Base-by-base conservation (phyloP, 768 basidiomycete genomes). In the Amanita rubescens region DNA sequence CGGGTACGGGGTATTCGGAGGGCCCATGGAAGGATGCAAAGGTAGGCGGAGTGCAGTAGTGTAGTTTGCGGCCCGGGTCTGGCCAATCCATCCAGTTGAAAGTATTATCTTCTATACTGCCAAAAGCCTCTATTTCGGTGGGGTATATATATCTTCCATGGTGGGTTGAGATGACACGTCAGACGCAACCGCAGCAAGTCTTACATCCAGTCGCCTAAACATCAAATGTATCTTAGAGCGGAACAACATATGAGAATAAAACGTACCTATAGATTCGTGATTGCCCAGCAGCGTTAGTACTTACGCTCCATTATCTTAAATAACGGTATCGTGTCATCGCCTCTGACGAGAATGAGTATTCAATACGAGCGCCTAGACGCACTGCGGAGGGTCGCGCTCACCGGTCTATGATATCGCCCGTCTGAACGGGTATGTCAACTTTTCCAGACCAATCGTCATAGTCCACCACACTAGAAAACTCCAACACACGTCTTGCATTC, bases 391-490 rank as follows among this genome's bases (percentile, higher is more conserved):
- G 46, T 33, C 55, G 7, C 15, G 63, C 75, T 41, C 56, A 87
- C 92, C 94, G 73, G 69, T 96, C 94, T 51, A 97, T 89, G 30
- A 96, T 94, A 68, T 97, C 94, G 2, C 94, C 94, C 0, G 94
- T 96, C 72, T 98, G 95, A 15, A 96, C 93, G 54, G 97, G 84
- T 43, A 86, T 82, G 63, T 93, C 88, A 1, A 86, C 79, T 25
- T 86, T 73, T 4, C 89, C 92, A 3, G 82, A 80, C 95, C 95
- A 98, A 52, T 84, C 73, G 5, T 77, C 62, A 10, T 79, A 76
- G 60, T 93, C 83, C 2, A 87, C 81, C 4, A 97, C 85, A 1
- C 76, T 75, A 1, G 90, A 81, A 75, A 93, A 92, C 33, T 84
- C 74, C 27, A 98, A 73, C 19, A 97, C 92, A 38, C 74, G 77